Conservation (phyloP, 164 flowering plant genomes). For the Piper betle region DNA sequence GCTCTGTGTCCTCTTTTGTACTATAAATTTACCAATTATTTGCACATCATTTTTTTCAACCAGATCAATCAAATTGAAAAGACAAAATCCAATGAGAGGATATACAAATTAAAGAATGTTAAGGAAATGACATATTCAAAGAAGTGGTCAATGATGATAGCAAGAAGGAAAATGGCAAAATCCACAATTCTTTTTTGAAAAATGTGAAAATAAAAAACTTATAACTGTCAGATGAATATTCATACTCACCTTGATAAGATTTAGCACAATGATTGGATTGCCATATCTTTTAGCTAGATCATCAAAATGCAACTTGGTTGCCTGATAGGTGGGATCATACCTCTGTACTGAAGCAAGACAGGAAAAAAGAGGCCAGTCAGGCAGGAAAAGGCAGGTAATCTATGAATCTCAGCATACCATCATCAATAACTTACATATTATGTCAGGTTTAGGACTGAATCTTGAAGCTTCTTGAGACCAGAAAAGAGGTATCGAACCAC, state of each 20-base stretch:
- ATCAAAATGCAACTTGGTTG: conserved; percentile 91
- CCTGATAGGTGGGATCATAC: conserved; percentile 91
- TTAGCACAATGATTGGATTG: conserved; percentile 92
- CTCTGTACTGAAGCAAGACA: conserved; percentile 58
- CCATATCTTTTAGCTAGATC: conserved; percentile 91
- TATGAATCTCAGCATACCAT: conserved; percentile 2
- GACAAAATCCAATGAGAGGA: no score
- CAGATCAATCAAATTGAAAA: no score
- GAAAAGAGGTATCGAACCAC: conserved; percentile 97
- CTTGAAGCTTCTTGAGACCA: conserved; percentile 99
- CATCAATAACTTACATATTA: conserved; percentile 47
- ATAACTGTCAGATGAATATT: no score
- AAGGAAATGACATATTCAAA: no score
- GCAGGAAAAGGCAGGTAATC: not conserved
- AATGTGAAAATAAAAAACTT: no score
- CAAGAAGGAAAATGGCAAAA: no score
- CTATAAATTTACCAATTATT: no score
- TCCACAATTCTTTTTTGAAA: no score
- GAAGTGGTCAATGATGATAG: no score
- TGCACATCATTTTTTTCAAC: no score
- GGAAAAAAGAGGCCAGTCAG: conserved; percentile 6
- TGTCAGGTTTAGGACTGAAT: conserved; percentile 97
- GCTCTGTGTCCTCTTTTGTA: no score
- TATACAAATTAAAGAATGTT: no score
- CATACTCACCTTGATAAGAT: conserved; percentile 68